A percentile compares a stretch with the other conserved stretches of the same genome.
Evolutionary conservation across 2,329 filamentous ascomycete species (phyloP).

Genomic region (Ceratocystis eucalypticola): DNA sequence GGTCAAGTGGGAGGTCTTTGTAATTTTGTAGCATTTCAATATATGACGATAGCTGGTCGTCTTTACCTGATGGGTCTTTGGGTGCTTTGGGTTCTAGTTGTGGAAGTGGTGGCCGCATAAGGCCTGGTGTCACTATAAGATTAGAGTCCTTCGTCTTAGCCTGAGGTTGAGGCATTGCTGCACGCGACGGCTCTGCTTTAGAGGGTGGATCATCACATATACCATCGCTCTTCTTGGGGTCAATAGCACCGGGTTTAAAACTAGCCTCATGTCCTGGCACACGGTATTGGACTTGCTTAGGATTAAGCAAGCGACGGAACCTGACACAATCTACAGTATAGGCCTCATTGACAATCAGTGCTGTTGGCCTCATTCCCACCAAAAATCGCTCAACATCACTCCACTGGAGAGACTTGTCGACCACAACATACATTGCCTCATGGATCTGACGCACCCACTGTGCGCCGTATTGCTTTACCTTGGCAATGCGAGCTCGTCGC

Average conservation of each 20-base stretch:
- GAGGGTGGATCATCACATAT: neutral
- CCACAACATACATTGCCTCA: constrained; percentile 62
- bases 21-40: constrained; percentile 50
- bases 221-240: neutral
- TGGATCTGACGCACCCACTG: constrained; percentile 48
- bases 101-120: neutral
- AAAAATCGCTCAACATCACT: constrained; percentile 44
- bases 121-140: neutral
- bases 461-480: constrained; percentile 62
- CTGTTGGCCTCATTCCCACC: constrained; percentile 22
- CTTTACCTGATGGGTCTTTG: constrained; percentile 19
- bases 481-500: constrained; percentile 58
- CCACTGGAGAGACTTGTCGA: constrained; percentile 56
- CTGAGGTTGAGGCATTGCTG: neutral
- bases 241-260: neutral
- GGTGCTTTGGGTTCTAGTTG: neutral
- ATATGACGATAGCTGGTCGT: constrained; percentile 48
- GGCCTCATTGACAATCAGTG: constrained; percentile 49
- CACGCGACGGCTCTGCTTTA: neutral
- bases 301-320: constrained; percentile 44
- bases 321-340: constrained; percentile 57
- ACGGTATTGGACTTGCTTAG: constrained; percentile 44
- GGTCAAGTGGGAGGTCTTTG: constrained; percentile 43
- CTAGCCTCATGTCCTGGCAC: constrained; percentile 35
- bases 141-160: neutral